Conservation (phyloP, 2,329 filamentous ascomycete genomes). For the Allantophomopsis lycopodina region DNA sequence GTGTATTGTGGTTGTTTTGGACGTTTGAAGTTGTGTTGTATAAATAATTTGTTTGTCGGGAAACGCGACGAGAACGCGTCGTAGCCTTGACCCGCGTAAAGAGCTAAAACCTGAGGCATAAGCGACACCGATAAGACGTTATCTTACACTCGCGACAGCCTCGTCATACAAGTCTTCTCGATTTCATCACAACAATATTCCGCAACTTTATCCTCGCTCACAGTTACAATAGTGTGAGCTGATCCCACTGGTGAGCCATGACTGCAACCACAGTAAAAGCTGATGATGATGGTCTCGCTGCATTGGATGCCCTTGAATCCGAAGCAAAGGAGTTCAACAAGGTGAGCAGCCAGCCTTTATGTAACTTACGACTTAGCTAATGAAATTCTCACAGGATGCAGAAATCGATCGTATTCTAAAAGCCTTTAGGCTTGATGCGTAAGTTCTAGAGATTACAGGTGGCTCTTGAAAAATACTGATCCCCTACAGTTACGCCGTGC, state of each 20-base stretch:
- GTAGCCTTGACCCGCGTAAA: slow-evolving; percentile 4
- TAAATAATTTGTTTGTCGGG: slow-evolving; percentile 1
- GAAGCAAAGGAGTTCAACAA: slow-evolving; percentile 89
- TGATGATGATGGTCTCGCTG: slow-evolving; percentile 49
- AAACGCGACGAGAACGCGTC: slow-evolving; percentile 6
- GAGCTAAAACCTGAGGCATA: slow-evolving; percentile 1
- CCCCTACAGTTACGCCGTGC: slow-evolving; percentile 63
- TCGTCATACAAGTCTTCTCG: too few relatives aligned
- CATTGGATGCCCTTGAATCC: slow-evolving; percentile 66
- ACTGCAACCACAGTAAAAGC: slow-evolving; percentile 8
- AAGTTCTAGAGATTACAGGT: slow-evolving; percentile 18
- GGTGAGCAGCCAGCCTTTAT: slow-evolving; percentile 29
- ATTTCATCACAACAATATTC: too few relatives aligned
- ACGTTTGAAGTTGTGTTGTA: slow-evolving; percentile 1
- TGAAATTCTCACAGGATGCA: slow-evolving; percentile 51
- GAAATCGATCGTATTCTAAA: slow-evolving; percentile 91
- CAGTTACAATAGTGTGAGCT: too few relatives aligned
- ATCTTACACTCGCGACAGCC: too few relatives aligned
- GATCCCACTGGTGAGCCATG: slow-evolving; percentile 14
- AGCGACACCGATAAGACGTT: too few relatives aligned
- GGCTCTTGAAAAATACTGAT: neutral
- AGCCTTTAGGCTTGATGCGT: slow-evolving; percentile 71
- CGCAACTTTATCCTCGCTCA: too few relatives aligned
- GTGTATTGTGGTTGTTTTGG: too few relatives aligned
- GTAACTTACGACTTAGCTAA: neutral